A percentile compares a stretch with the other conserved stretches of the same genome.
These are phyloP conservation scores for Prunus mongolica DNA, from an alignment of 306 rosid genomes.

Conservation along the genomic window DNA sequence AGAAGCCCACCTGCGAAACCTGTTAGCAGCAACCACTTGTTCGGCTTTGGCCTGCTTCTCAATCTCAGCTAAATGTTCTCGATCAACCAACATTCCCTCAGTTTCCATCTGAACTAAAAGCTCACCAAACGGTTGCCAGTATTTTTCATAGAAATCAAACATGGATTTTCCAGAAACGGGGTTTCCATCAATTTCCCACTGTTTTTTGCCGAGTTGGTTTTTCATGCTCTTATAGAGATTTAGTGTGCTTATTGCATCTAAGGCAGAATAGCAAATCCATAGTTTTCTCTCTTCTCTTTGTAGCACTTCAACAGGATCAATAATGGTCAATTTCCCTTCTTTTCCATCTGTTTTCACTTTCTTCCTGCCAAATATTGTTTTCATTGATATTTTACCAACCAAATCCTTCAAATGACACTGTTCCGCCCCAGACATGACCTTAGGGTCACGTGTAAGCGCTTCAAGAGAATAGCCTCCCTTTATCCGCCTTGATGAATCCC, in stretches of 20 bases:
- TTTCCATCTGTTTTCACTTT: constrained; percentile 49
- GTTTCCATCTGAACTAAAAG: constrained; percentile 85
- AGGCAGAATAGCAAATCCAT: constrained; percentile 54
- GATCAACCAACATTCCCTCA: constrained; percentile 94
- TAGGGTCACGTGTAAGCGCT: constrained; percentile 68
- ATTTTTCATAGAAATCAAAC: constrained; percentile 77
- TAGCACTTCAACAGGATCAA: constrained; percentile 85
- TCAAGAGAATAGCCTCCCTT: constrained; percentile 95
- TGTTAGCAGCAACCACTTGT: constrained; percentile 72
- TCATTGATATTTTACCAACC: constrained; percentile 59
- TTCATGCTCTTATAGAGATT: constrained; percentile 55
- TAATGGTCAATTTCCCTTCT: constrained; percentile 51
- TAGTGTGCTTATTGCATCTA: constrained; percentile 54
- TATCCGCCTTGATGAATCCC: constrained; percentile 88
- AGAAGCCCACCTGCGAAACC: constrained; percentile 90
- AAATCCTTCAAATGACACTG: constrained; percentile 31
- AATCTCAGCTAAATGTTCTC: constrained; percentile 67
- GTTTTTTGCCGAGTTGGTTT: constrained; percentile 23
- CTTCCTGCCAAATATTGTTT: constrained; percentile 54
- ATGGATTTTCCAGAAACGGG: constrained; percentile 43
- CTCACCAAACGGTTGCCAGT: constrained; percentile 93
- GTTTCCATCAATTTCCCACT: constrained; percentile 36
- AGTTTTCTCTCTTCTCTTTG: constrained; percentile 69
- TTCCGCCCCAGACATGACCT: constrained; percentile 62
- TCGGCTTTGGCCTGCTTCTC: constrained; percentile 86